Evolutionary conservation across 352 stramenopile genomes (phyloP).

Genomic region (Pythium scleroteichum): DNA sequence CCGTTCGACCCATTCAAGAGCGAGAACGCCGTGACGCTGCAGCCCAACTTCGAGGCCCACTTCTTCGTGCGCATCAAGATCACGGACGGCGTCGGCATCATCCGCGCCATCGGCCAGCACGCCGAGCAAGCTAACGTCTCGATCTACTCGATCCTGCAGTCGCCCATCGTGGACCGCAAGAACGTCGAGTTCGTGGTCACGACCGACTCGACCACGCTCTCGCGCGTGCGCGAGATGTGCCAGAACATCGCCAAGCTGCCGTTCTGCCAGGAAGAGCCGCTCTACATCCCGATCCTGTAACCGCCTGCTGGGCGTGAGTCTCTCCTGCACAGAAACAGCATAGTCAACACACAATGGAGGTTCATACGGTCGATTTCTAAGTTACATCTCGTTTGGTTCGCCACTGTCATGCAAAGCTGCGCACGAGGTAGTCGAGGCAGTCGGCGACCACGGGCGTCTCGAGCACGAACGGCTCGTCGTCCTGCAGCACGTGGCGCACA

Average conservation of each 20-base stretch:
- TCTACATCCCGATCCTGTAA: slow-evolving; percentile 77
- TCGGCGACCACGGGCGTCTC: slow-evolving; percentile 25
- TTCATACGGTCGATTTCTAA: slow-evolving; percentile 1
- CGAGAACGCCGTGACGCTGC: slow-evolving; percentile 54
- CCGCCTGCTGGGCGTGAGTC: not conserved
- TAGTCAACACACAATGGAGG: too few relatives aligned
- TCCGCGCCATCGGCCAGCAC: slow-evolving; percentile 92
- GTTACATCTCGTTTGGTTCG: not conserved
- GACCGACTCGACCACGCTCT: slow-evolving; percentile 91
- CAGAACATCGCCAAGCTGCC: slow-evolving; percentile 86
- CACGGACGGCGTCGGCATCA: slow-evolving; percentile 93
- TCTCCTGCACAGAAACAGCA: too few relatives aligned
- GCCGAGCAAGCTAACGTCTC: slow-evolving; percentile 94
- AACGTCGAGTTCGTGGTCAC: slow-evolving; percentile 97
- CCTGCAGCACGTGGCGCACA: not conserved
- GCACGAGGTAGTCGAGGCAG: slow-evolving; percentile 35
- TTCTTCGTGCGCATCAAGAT: slow-evolving; percentile 97
- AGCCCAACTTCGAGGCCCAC: slow-evolving; percentile 90
- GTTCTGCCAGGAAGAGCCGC: slow-evolving; percentile 84
- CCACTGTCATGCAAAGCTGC: slow-evolving; percentile 30
- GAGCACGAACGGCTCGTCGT: slow-evolving; percentile 16
- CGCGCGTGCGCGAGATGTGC: slow-evolving; percentile 88
- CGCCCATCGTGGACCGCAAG: slow-evolving; percentile 90
- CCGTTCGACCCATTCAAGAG: slow-evolving; percentile 87
- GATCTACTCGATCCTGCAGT: slow-evolving; percentile 97